A percentile compares a stretch with the other conserved stretches of the same genome.
Evolutionary conservation across 1,139 yeast genomes (phyloP).

Genomic region (Hansenula sp.): DNA sequence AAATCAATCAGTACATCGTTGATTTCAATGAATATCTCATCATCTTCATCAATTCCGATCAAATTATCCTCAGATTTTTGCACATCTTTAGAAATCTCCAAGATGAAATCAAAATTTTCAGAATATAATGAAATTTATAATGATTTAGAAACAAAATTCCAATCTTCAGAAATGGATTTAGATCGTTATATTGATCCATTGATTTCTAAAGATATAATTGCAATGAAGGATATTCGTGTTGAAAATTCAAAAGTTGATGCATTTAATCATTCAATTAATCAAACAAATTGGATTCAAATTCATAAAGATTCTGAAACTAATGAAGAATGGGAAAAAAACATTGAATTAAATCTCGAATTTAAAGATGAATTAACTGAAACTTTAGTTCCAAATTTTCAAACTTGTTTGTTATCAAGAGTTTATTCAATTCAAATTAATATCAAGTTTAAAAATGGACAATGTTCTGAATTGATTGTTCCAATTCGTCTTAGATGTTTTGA

Average conservation of each 20-base stretch:
- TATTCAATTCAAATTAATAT: slow-evolving; percentile 37
- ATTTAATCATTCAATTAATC: too few species aligned
- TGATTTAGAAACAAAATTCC: slow-evolving; percentile 8
- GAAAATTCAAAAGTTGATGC: background rate
- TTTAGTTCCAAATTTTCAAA: slow-evolving; percentile 38
- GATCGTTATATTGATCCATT: slow-evolving; percentile 12
- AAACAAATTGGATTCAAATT: too few species aligned
- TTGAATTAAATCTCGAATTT: slow-evolving; percentile 14
- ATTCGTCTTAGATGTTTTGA: slow-evolving; percentile 21
- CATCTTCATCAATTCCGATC: slow-evolving; percentile 30
- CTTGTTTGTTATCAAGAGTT: slow-evolving; percentile 49
- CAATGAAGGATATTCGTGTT: background rate
- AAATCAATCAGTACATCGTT: slow-evolving; percentile 21
- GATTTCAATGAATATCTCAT: slow-evolving; percentile 24
- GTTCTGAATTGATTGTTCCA: slow-evolving; percentile 30
- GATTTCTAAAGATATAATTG: background rate
- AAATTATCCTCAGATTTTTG: slow-evolving; percentile 25
- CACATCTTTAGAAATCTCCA: background rate
- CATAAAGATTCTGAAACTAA: too few species aligned
- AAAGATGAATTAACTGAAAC: slow-evolving; percentile 8
- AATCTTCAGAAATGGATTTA: slow-evolving; percentile 4
- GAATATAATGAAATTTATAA: too few species aligned
- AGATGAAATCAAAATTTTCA: too few species aligned
- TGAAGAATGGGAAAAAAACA: slow-evolving; percentile 8
- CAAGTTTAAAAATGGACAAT: slow-evolving; percentile 27